A percentile compares a stretch with the other conserved stretches of the same genome.
Evolutionary conservation across 306 rosid genomes (phyloP).

Genomic region (Urtica urens): DNA sequence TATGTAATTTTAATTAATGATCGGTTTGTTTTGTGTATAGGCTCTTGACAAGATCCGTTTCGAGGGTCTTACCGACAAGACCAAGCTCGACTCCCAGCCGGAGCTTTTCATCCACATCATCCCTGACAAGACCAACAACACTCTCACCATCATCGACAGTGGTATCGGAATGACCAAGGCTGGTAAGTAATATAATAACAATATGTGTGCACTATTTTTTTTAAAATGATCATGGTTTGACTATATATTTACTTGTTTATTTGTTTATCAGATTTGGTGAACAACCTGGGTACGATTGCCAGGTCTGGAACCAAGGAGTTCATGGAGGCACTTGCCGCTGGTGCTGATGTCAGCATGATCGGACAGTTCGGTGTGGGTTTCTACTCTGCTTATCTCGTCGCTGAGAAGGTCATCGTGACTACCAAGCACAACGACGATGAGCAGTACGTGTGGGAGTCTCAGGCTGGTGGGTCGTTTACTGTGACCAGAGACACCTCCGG

Average conservation of each 20-base stretch:
- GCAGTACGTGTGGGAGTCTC: slow-evolving; percentile 94
- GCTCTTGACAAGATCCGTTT: slow-evolving; percentile 85
- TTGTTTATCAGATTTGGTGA: slow-evolving; percentile 65
- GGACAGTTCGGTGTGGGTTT: slow-evolving; percentile 99
- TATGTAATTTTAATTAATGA: too few relatives aligned
- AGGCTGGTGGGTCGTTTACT: slow-evolving; percentile 91
- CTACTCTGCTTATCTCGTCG: slow-evolving; percentile 85
- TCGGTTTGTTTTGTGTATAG: slow-evolving; percentile 17
- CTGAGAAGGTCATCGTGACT: slow-evolving; percentile 81
- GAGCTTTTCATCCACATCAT: slow-evolving; percentile 78
- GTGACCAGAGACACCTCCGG: slow-evolving; percentile 77
- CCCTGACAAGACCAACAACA: slow-evolving; percentile 70
- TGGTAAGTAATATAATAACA: slow-evolving; percentile 29
- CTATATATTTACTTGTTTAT: background rate
- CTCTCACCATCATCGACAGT: slow-evolving; percentile 73
- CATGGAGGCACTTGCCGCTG: slow-evolving; percentile 97
- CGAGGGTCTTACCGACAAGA: slow-evolving; percentile 86
- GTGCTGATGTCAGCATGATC: slow-evolving; percentile 97
- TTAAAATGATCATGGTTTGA: background rate
- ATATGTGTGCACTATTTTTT: background rate
- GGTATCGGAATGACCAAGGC: slow-evolving; percentile 98
- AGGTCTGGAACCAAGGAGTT: slow-evolving; percentile 97
- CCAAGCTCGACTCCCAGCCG: slow-evolving; percentile 86
- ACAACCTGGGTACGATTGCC: slow-evolving; percentile 93
- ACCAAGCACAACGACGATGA: slow-evolving; percentile 92